Conservation (phyloP, 306 rosid genomes). For the Glycine soja region DNA sequence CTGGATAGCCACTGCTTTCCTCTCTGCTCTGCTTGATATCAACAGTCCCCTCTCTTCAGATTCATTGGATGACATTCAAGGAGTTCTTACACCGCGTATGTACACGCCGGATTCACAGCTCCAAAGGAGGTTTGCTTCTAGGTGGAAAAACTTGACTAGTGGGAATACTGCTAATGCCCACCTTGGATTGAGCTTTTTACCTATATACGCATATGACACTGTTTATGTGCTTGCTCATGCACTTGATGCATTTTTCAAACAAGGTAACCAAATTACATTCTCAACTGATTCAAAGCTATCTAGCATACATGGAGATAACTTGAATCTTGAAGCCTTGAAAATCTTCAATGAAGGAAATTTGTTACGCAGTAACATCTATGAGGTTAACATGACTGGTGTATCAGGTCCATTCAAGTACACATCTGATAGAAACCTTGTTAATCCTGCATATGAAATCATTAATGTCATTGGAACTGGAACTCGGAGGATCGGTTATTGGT, state of each 20-base stretch:
- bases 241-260: constrained; percentile 73
- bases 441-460: constrained; percentile 81
- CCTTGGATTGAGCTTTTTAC: constrained; percentile 63
- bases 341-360: constrained; percentile 71
- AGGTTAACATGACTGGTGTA: constrained; percentile 76
- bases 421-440: constrained; percentile 61
- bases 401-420: constrained; percentile 73
- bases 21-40: constrained; percentile 69
- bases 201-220: constrained; percentile 86
- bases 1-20: constrained; percentile 87
- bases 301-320: constrained; percentile 40
- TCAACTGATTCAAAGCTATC: constrained; percentile 69
- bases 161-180: constrained; percentile 44
- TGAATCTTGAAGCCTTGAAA: constrained; percentile 76
- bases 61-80: constrained; percentile 67
- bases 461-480: constrained; percentile 78
- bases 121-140: constrained; percentile 70
- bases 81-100: constrained; percentile 73
- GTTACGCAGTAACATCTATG: constrained; percentile 61
- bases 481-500: constrained; percentile 90
- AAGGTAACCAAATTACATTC: constrained; percentile 74
- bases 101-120: constrained; percentile 74
- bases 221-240: constrained; percentile 87
- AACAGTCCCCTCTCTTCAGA: constrained; percentile 54
- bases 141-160: constrained; percentile 81